These are phyloP conservation scores for Mentha longifolia DNA, from an alignment of 257 asterid species.

Conservation along the genomic window DNA sequence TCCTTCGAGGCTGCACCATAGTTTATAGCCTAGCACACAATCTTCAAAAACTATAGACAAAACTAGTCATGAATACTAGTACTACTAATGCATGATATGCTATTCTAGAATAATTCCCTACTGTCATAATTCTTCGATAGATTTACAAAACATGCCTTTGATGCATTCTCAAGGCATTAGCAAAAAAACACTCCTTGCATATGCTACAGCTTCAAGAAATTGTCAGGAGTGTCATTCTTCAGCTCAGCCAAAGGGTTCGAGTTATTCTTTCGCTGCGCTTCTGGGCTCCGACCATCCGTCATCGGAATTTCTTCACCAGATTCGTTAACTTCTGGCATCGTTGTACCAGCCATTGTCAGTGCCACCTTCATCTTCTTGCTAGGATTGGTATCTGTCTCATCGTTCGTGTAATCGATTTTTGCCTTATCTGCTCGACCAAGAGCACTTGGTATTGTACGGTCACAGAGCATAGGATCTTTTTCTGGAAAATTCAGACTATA, in stretches of 20 bases:
- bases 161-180: conserved; percentile 75
- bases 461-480: conserved; percentile 78
- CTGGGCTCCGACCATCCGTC: conserved; percentile 34
- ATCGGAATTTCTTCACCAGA: conserved; percentile 8
- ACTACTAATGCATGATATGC: too few species aligned
- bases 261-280: conserved; percentile 31
- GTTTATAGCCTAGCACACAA: too few species aligned
- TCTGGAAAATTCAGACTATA: conserved; percentile 45
- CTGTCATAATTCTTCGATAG: conserved; percentile 42
- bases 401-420: conserved; percentile 18
- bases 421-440: conserved; percentile 54
- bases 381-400: conserved; percentile 2
- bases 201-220: conserved; percentile 59
- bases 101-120: conserved; percentile 26
- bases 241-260: conserved; percentile 35
- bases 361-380: conserved; percentile 28
- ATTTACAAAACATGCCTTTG: conserved; percentile 44
- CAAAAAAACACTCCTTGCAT: conserved; percentile 79
- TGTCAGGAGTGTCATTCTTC: conserved; percentile 37
- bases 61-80: too few species aligned
- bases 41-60: too few species aligned
- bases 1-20: too few species aligned
- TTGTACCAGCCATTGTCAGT: conserved; percentile 30
- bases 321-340: conserved; percentile 28
- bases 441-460: conserved; percentile 69